These are phyloP conservation scores for Saturnispora mendoncae DNA, from an alignment of 805 yeast species.

Conservation along the genomic window DNA sequence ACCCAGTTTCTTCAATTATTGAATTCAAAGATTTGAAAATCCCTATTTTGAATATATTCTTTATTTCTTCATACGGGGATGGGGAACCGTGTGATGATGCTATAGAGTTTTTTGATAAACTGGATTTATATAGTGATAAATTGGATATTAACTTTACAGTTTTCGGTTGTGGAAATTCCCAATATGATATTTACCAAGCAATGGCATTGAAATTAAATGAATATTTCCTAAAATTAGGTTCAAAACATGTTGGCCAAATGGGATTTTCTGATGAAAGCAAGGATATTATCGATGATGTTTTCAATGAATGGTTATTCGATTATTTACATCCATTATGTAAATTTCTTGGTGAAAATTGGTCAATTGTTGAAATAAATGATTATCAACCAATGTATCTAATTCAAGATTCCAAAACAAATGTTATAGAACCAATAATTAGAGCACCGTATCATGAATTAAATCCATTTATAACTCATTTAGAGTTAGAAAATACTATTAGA, in stretches of 20 bases:
- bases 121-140: neutral
- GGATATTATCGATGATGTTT: constrained; percentile 88
- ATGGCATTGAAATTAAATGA: constrained; percentile 54
- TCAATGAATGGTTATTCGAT: constrained; percentile 83
- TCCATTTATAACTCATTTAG: constrained; percentile 65
- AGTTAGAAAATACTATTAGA: constrained; percentile 37
- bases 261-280: constrained; percentile 91
- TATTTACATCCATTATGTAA: constrained; percentile 36
- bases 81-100: constrained; percentile 97
- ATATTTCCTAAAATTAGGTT: constrained; percentile 51
- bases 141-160: constrained; percentile 46
- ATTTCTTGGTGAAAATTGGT: neutral
- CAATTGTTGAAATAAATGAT: constrained; percentile 5
- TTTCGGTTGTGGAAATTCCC: constrained; percentile 88
- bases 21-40: neutral
- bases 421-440: neutral
- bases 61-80: constrained; percentile 90
- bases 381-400: constrained; percentile 56
- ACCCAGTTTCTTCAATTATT: neutral
- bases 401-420: constrained; percentile 20
- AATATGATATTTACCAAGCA: constrained; percentile 81
- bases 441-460: constrained; percentile 24
- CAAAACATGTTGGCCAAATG: constrained; percentile 47
- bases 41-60: constrained; percentile 33
- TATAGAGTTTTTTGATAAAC: constrained; percentile 50